Conservation (phyloP, 495 filamentous ascomycete genomes). For the Chaetomium cochliodes region DNA sequence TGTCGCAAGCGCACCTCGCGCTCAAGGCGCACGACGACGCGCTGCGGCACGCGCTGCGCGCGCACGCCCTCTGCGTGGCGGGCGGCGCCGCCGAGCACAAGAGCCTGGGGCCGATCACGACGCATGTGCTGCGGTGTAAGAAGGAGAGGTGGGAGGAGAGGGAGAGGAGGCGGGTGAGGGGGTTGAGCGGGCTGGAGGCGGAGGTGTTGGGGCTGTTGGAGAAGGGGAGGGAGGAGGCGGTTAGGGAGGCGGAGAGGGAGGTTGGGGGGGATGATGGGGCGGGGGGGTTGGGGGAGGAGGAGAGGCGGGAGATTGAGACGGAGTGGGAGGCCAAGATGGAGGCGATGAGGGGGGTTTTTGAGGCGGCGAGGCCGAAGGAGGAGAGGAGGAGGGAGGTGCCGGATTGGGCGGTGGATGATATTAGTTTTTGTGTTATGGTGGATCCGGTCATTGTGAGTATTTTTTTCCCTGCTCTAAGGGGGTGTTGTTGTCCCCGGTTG, state of each 20-base stretch:
- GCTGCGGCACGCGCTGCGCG: conserved; percentile 64
- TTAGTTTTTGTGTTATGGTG: conserved; percentile 88
- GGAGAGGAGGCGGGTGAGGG: conserved; percentile 49
- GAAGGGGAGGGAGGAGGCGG: conserved; percentile 32
- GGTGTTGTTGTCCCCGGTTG: too few species aligned
- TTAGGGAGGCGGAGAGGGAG: conserved; percentile 21
- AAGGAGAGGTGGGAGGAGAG: conserved; percentile 67
- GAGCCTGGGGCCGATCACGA: conserved; percentile 63
- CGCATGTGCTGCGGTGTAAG: conserved; percentile 71
- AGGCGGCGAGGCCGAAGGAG: conserved; percentile 49
- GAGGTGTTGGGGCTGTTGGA: conserved; percentile 50
- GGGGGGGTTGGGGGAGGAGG: conserved; percentile 43
- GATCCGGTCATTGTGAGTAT: conserved; percentile 74
- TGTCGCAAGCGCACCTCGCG: conserved; percentile 77
- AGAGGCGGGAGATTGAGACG: conserved; percentile 50
- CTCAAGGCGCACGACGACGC: conserved; percentile 75
- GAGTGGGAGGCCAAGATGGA: conserved; percentile 60
- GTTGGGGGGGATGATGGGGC: conserved; percentile 40
- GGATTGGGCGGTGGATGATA: conserved; percentile 84
- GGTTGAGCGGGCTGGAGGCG: conserved; percentile 53
- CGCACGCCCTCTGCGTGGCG: conserved; percentile 68
- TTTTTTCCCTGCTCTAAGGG: neutral
- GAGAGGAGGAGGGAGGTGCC: conserved; percentile 68
- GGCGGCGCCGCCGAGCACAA: conserved; percentile 56
- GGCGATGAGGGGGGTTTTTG: conserved; percentile 60